Conservation (phyloP, 176 grass and related monocot species). For the Themeda triandra region DNA sequence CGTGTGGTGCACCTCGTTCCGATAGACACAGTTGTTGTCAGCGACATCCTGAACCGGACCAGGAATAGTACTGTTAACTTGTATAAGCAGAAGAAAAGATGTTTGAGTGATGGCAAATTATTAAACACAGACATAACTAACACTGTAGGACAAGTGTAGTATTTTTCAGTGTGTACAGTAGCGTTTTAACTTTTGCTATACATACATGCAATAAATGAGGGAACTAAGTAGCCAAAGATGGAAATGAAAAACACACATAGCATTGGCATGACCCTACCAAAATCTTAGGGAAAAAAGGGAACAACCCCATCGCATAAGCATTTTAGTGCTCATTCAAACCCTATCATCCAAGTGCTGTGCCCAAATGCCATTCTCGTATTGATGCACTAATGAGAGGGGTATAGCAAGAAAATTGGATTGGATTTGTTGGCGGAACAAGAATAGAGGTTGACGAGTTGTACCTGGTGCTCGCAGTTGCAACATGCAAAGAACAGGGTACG, state of each 20-base stretch:
- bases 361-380: background rate
- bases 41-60: conserved; percentile 44
- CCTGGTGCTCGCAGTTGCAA: conserved; percentile 79
- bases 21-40: conserved; percentile 48
- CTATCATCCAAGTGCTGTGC: no score
- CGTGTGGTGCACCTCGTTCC: conserved; percentile 50
- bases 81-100: background rate
- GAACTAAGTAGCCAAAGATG: background rate
- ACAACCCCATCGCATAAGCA: background rate
- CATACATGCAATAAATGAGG: background rate
- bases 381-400: background rate
- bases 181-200: background rate
- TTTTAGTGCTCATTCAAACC: no score
- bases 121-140: background rate
- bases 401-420: background rate
- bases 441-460: background rate
- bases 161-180: background rate
- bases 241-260: background rate
- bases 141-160: background rate
- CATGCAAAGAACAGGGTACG: conserved; percentile 54
- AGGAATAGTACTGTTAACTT: background rate
- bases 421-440: background rate
- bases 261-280: background rate
- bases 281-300: background rate
- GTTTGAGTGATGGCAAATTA: background rate